Conservation (phyloP, 208 protist species). For the Crithidia brevicula region DNA sequence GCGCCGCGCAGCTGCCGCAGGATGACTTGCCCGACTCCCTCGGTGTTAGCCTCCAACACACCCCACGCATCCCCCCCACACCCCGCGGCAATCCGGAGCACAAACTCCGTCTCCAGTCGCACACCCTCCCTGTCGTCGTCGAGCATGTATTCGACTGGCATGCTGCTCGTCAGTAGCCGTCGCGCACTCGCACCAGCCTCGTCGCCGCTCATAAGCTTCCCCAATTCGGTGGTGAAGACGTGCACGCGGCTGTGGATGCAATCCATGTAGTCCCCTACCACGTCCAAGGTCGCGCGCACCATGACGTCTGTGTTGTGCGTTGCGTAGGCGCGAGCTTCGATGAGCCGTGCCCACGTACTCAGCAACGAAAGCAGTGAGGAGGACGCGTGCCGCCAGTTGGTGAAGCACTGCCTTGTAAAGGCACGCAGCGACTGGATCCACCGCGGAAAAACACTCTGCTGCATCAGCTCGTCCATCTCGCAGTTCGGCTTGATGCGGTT, state of each 20-base stretch:
- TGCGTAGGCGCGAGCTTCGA: constrained; percentile 36
- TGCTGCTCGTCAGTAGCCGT: constrained; percentile 6
- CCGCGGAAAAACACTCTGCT: constrained; percentile 32
- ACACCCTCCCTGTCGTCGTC: constrained; percentile 49
- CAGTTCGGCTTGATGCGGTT: constrained; percentile 69
- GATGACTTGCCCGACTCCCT: constrained; percentile 7
- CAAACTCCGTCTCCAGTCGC: constrained; percentile 51
- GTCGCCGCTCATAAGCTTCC: constrained; percentile 11
- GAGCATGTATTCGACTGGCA: constrained; percentile 33
- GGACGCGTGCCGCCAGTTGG: constrained; percentile 30
- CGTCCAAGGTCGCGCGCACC: constrained; percentile 5
- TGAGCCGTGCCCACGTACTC: constrained; percentile 41
- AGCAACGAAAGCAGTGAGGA: constrained; percentile 36
- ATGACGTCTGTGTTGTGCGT: constrained; percentile 17
- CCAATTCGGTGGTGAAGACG: constrained; percentile 21
- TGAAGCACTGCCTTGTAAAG: constrained; percentile 37
- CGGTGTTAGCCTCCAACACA: constrained; percentile 19
- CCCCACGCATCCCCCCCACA: constrained; percentile 41
- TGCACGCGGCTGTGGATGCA: constrained; percentile 32
- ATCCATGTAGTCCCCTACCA: constrained; percentile 29
- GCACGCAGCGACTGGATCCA: constrained; percentile 33
- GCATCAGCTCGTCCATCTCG: constrained; percentile 52
- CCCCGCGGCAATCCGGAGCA: constrained; percentile 36
- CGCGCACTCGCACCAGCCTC: neutral
- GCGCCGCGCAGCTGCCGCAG: constrained; percentile 14